Evolutionary conservation across 345 rosid genomes (phyloP).

Genomic region (Linum tenue): DNA sequence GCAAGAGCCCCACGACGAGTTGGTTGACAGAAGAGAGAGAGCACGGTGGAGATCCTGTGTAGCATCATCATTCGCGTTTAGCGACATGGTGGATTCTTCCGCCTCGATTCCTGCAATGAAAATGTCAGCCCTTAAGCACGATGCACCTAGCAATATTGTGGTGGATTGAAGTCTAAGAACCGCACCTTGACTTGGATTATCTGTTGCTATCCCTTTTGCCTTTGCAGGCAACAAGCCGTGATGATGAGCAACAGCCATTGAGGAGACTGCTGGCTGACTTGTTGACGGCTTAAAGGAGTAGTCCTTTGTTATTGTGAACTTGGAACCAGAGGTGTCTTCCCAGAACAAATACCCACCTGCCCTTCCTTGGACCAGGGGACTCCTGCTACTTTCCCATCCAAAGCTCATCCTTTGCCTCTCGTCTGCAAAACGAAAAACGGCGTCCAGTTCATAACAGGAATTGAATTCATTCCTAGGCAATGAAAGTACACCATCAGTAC

Average conservation of each 20-base stretch:
- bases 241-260: conserved; percentile 25
- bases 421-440: conserved; percentile 33
- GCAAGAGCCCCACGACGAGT: conserved; percentile 43
- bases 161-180: background rate
- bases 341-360: conserved; percentile 31
- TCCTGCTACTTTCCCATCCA: conserved; percentile 32
- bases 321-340: conserved; percentile 36
- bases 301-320: conserved; percentile 42
- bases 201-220: conserved; percentile 27
- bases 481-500: conserved; percentile 26
- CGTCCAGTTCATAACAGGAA: background rate
- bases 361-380: conserved; percentile 36
- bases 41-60: conserved; percentile 75
- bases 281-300: conserved; percentile 30
- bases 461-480: background rate
- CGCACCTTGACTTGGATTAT: conserved; percentile 41
- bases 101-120: conserved; percentile 43
- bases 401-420: conserved; percentile 52
- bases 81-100: conserved; percentile 47
- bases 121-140: too few species aligned
- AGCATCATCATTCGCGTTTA: conserved; percentile 30
- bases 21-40: conserved; percentile 99
- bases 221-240: conserved; percentile 33
- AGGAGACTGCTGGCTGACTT: conserved; percentile 17
- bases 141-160: background rate